Base-by-base conservation (phyloP, 768 basidiomycete genomes). In the Pulveroboletus ravenelii region DNA sequence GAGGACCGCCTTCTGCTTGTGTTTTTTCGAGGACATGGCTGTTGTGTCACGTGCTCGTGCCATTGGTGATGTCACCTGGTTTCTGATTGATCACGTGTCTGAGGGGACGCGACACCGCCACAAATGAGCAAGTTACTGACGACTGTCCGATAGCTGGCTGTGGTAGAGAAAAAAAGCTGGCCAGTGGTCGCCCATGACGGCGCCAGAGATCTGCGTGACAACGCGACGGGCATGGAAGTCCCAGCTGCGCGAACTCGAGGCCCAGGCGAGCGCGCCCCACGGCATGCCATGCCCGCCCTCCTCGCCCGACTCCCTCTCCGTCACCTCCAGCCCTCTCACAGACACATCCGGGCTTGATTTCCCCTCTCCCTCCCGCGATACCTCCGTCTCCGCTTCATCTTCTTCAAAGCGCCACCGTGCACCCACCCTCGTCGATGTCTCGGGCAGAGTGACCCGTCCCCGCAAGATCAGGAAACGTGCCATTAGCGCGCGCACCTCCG, bases 161-260 rank as follows among this genome's bases (percentile, higher is more conserved):
- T 5, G 20, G 37, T 1, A 20, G 31, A 15, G 29, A 23, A 50
- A 51, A 32, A 53, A 51, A n/a, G 9, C 6, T 51, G 31, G 44
- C 45, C 32, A 39, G 48, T 7, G 51, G 44, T 40, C 48, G 36
- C 35, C 25, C n/a, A 64, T 57, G 63, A 37, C 50, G 1, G 37
- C 47, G 10, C 56, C 51, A 30, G 61, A 54, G 30, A 56, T 62
- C 9, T 67, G 55, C 41, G 66, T 67, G 0, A 67, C 66, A 1
- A 67, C 66, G 9, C 57, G 66, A 15, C 61, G 54, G 8, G 66
- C 65, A 0, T 67, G 66, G 66, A 67, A 53, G 44, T 38, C 43
- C 0, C 66, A 67, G 23, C 45, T 61, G 20, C 47, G 46, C 17
- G 51, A 62, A 44, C 45, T 56, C 43, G 59, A 59, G 4, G 10